Evolutionary conservation across 2,329 filamentous ascomycete species (phyloP).

Genomic region (Ophiosphaerella narmari): DNA sequence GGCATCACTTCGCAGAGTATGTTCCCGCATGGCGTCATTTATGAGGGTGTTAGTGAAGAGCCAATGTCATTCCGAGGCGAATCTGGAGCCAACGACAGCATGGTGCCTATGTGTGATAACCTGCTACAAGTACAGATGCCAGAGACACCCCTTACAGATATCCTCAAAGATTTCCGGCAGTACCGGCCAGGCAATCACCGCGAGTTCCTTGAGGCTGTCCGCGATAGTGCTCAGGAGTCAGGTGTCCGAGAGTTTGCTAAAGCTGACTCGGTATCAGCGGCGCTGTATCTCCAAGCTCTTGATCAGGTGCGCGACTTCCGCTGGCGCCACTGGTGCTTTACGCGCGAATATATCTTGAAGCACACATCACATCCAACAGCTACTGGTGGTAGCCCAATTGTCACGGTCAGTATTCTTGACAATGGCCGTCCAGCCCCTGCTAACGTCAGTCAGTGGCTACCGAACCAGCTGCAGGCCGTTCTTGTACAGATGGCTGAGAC

Average conservation of each 20-base stretch:
- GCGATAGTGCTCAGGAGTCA: constrained; percentile 55
- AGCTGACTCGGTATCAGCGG: constrained; percentile 62
- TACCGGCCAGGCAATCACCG: constrained; percentile 91
- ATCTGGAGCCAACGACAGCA: constrained; percentile 91
- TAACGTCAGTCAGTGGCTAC: constrained; percentile 63
- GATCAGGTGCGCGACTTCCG: constrained; percentile 81
- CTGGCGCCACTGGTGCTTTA: constrained; percentile 86
- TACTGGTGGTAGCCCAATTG: constrained; percentile 79
- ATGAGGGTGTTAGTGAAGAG: constrained; percentile 78
- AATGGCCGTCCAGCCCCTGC: not conserved
- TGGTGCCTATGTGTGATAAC: constrained; percentile 89
- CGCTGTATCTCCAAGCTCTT: constrained; percentile 57
- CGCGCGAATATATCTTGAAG: constrained; percentile 82
- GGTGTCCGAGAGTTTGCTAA: constrained; percentile 65
- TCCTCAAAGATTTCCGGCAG: constrained; percentile 83
- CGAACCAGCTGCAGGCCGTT: constrained; percentile 78
- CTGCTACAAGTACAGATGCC: constrained; percentile 87
- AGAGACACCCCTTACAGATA: constrained; percentile 82
- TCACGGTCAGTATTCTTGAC: constrained; percentile 57
- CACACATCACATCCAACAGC: constrained; percentile 76
- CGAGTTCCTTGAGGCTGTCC: constrained; percentile 77
- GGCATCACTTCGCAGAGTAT: constrained; percentile 92
- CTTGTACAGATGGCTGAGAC: constrained; percentile 70
- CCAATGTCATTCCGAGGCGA: constrained; percentile 87
- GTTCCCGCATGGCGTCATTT: constrained; percentile 91